Base-by-base conservation (phyloP, 129 eudicot species). In the Helichrysum umbraculigerum region DNA sequence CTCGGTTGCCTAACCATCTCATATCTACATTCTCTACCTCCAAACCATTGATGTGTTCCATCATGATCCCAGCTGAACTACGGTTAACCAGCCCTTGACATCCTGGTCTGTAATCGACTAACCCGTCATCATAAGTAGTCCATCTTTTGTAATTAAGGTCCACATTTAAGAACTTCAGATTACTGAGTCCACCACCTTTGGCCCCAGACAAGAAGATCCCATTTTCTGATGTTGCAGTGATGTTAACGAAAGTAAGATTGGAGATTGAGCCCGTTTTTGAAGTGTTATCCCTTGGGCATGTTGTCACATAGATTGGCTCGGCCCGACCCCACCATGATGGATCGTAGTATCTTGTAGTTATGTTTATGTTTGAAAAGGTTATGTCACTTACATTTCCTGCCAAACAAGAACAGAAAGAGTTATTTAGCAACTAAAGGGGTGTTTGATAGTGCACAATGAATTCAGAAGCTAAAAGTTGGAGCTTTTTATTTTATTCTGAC, bases 311-410 rank as follows among this genome's bases (percentile, higher is more conserved):
- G 22, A 94, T 86, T 0, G 98, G 96, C 78, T 94, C 98, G 17
- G 97, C 97, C 71, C 98, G 86, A 35, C 98, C 98, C 98, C 98
- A 94, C 98, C 98, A 94, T 57, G 89, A 91, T 19, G 91, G 91
- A 69, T 94, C 93, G 54, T 94, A 94, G 68, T 91, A 94, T 76
- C 98, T 91, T 6, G 98, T 94, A 62, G 79, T 88, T 83, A 94
- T 91, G 68, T 88, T 91, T 28, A 94, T 88, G 87, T 91, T 94
- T 35, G 98, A 94, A 72, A 94, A 94, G 2, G 87, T 91, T 66
- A 91, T 71, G 72, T 91, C 91, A 62, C 87, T 91, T 21, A 81
- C 98, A 73, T 91, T 89, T 77, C 98, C 98, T 93, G 96, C 78
- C 83, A 39, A 76, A 73, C n/a, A 74, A 59, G 37, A 78, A 33